A percentile compares a stretch with the other conserved stretches of the same genome.
Evolutionary conservation across 1,284 basidiomycete genomes (phyloP).

Genomic region (Moesziomyces parantarcticus): DNA sequence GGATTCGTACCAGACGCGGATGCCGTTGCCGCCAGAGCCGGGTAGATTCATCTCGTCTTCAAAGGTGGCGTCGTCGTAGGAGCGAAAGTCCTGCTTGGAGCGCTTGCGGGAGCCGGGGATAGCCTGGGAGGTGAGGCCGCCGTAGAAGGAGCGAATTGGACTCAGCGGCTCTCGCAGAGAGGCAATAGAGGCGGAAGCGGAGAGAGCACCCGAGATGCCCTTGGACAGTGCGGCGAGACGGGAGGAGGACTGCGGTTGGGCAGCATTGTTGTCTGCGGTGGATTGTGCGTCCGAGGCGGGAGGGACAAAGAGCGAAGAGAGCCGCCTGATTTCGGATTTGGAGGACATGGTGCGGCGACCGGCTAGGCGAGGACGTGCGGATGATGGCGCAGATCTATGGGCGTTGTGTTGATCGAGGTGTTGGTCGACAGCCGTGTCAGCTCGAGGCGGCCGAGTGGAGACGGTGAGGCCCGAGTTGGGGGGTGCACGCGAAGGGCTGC

Average conservation of each 20-base stretch:
- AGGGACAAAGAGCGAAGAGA: conserved; percentile 40
- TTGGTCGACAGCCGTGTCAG: not conserved
- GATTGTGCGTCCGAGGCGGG: conserved; percentile 4
- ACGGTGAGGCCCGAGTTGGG: conserved; percentile 30
- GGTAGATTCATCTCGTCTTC: conserved; percentile 44
- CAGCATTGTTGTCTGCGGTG: not conserved
- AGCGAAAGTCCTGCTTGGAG: conserved; percentile 16
- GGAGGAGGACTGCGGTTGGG: conserved; percentile 9
- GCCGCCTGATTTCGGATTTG: conserved; percentile 30
- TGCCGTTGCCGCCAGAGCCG: conserved; percentile 47
- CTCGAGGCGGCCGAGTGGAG: conserved; percentile 12
- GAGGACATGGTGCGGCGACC: conserved; percentile 38
- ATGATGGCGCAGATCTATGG: conserved; percentile 30
- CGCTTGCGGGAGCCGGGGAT: conserved; percentile 17
- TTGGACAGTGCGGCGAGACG: conserved; percentile 24
- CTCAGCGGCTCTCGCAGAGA: conserved; percentile 37
- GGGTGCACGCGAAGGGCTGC: not conserved
- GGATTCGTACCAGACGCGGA: conserved; percentile 61
- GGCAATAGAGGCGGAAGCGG: conserved; percentile 18
- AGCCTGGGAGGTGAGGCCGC: conserved; percentile 13
- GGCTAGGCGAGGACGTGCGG: conserved; percentile 32
- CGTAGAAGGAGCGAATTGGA: conserved; percentile 42
- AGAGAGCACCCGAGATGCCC: conserved; percentile 13
- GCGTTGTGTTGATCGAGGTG: conserved; percentile 3
- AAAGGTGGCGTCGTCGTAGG: conserved; percentile 51